Evolutionary conservation across 257 asterid genomes (phyloP), one percentile per base, ranked within the genome.

Genomic region (Pogostemon cablin): DNA sequence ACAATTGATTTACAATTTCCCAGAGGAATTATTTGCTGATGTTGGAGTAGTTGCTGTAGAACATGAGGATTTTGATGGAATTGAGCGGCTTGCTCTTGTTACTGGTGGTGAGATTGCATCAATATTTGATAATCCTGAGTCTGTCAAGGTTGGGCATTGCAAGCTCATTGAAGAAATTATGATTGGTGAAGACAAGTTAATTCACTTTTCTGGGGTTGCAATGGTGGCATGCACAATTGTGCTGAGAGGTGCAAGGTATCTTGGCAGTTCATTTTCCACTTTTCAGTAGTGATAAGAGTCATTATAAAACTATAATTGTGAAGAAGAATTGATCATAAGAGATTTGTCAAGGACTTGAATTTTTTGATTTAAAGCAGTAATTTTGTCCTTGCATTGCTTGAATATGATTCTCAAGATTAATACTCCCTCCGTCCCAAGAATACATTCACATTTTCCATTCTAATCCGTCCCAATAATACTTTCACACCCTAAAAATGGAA

Each of bases 141-240:
- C 98, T 2, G 96, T 91, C 53, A 87, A 93, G 85, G 95, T 93
- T 62, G 99, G 99, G 43, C 93, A 86, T 53, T 93, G 98, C 83
- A 89, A 89, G 52, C 92, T 91, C 50, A 91, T 93, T 35, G 98
- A 93, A 78, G 97, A 93, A 81, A 91, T 93, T 66, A 91, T 93
- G 99, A 93, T 93, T 78, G 99, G 99, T 2, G 99, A 93, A 85
- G 99, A 93, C 81, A 91, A 81, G 82, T 68, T 93, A 78, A 93
- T 93, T 78, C 96, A 93, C 80, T 93, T 93, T 80, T 93, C 99
- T 60, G 99, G 99, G 12, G 96, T 93, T 78, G 98, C 77, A 72
- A 79, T 93, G 98, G 99, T 98, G 81, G 99, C 99, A 44, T 93
- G 99, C 69, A 93, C 97, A 3, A 91, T 93, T 40, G 99, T 93